Evolutionary conservation across 1,139 yeast species (phyloP), one percentile per base, ranked within the genome.

Genomic region (Pichia sorboxylosa): DNA sequence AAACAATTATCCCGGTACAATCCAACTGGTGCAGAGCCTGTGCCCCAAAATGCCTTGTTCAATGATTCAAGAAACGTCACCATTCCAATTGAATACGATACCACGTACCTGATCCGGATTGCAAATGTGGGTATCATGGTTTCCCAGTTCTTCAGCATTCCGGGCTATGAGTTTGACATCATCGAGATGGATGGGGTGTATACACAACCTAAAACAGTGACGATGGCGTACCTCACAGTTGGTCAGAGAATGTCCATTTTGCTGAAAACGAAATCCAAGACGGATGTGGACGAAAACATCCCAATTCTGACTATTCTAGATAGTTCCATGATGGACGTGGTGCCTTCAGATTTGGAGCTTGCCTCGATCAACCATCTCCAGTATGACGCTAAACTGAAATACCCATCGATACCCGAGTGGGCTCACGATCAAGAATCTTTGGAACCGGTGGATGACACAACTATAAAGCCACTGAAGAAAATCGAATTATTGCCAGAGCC

Each of bases 11-110:
- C 66, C 31, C 56, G 78, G 41, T 79, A 67, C 49, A 80, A 80
- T 44, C 92, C 92, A 21, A 78, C 87, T 2, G 92, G 92, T 35
- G 84, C 82, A 25, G 92, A 80, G 52, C 90, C 90, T 24, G 67
- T 79, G 36, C 90, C 90, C 6, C 73, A 73, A 41, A 74, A 71
- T 47, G 47, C 72, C 24, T 58, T 79, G 34, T 66, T 79, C 49
- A 78, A 79, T 49, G 80, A 79, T 41, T 64, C 80, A 10, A 64
- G 68, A 35, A 73, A 74, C 45, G 64, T 58, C 14, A 64, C 80
- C 3, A 61, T 82, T 57, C 35, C 54, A 17, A 78, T 80, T 35
- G 63, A 70, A 37, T 73, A 78, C 14, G 67, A 69, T 31, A 74
- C 66, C 41, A 77, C 81, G 2, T 78, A 79, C 49, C 58, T 76